Evolutionary conservation across 129 eudicot genomes (phyloP).

Genomic region (Flaveria trinervia): DNA sequence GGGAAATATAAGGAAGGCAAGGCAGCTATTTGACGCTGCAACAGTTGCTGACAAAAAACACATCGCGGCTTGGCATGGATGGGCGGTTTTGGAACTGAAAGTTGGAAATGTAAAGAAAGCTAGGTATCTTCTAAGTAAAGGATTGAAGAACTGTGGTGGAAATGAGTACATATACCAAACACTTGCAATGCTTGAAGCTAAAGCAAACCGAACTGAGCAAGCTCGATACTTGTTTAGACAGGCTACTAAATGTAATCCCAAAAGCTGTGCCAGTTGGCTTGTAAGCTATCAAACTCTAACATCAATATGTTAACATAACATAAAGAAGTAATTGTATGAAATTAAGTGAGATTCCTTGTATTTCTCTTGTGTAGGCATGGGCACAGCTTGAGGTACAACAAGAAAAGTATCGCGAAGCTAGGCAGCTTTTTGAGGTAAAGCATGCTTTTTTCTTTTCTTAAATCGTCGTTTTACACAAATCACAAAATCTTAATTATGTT

Average conservation of each 20-base stretch:
- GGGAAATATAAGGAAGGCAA: constrained; percentile 83
- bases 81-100: constrained; percentile 92
- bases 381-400: constrained; percentile 91
- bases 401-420: constrained; percentile 60
- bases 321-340: not conserved
- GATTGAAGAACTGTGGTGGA: constrained; percentile 76
- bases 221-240: constrained; percentile 85
- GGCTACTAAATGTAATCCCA: constrained; percentile 87
- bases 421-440: constrained; percentile 82
- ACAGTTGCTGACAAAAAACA: constrained; percentile 98
- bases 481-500: constrained; percentile 24
- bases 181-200: constrained; percentile 92
- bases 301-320: not conserved
- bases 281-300: constrained; percentile 50
- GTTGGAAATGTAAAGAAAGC: constrained; percentile 85
- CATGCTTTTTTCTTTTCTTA: not conserved
- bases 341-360: not conserved
- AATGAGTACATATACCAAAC: constrained; percentile 91
- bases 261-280: constrained; percentile 98
- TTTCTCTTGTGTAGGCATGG: constrained; percentile 67
- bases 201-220: constrained; percentile 73
- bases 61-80: constrained; percentile 99
- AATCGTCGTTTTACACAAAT: constrained; percentile 11
- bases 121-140: constrained; percentile 80
- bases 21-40: constrained; percentile 94